phyloP scores from a whole-genome alignment of 1,139 yeast species.

The Pichia sp. region DNA sequence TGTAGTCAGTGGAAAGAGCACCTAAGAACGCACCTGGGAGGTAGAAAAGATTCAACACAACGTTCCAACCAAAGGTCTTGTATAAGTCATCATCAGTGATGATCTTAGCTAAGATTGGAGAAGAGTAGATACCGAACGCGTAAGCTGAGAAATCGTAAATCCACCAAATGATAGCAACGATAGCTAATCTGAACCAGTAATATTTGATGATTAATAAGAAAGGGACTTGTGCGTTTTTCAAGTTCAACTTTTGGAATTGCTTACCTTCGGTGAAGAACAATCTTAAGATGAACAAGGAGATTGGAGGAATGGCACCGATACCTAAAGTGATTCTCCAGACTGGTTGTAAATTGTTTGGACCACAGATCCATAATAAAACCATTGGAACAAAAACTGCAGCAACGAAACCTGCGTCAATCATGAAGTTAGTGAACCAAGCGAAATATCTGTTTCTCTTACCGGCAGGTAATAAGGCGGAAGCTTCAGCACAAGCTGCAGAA shows the following conservation, averaged over 20 bases:
- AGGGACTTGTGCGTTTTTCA: conserved; percentile 67
- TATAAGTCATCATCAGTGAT: conserved; percentile 64
- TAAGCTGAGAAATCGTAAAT: conserved; percentile 85
- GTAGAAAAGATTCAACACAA: conserved; percentile 83
- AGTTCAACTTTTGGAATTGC: conserved; percentile 65
- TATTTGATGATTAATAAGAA: conserved; percentile 68
- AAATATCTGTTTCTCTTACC: conserved; percentile 89
- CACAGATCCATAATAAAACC: conserved; percentile 82
- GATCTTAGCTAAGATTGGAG: conserved; percentile 58
- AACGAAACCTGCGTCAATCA: conserved; percentile 90
- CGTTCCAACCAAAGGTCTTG: conserved; percentile 89
- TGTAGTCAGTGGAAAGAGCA: conserved; percentile 75
- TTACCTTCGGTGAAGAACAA: conserved; percentile 71
- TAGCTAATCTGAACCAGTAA: conserved; percentile 76
- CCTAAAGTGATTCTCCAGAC: conserved; percentile 95
- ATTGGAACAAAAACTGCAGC: conserved; percentile 82
- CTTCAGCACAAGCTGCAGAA: conserved; percentile 93
- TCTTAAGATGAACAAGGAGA: conserved; percentile 74
- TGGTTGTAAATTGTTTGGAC: conserved; percentile 64
- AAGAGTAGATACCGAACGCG: conserved; percentile 82
- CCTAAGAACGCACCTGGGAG: conserved; percentile 89
- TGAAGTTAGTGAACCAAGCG: conserved; percentile 82
- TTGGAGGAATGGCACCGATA: conserved; percentile 88
- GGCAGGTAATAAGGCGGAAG: conserved; percentile 71
- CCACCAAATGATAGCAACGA: conserved; percentile 84